These are phyloP conservation scores for Hypoxylon fuscum DNA, from an alignment of 495 filamentous ascomycete genomes.

Conservation along the genomic window DNA sequence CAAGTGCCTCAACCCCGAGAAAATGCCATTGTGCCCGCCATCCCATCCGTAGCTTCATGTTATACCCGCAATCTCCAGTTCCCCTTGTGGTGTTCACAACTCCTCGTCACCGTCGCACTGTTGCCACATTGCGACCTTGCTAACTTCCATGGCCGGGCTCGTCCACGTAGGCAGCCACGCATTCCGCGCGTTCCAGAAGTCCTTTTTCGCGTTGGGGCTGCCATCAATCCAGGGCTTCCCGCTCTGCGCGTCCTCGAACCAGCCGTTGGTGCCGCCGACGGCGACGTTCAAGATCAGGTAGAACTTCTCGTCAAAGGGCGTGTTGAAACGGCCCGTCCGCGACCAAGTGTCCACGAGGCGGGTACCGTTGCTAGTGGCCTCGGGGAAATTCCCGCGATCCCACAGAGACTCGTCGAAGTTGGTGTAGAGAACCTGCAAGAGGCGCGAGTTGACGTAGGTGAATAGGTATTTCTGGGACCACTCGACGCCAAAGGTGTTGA, in stretches of 20 bases:
- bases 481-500: constrained; percentile 81
- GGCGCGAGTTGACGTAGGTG: constrained; percentile 81
- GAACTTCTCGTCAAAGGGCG: constrained; percentile 84
- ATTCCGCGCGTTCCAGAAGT: constrained; percentile 75
- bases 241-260: constrained; percentile 75
- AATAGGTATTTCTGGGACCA: constrained; percentile 91
- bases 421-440: constrained; percentile 81
- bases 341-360: constrained; percentile 73
- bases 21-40: no score
- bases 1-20: no score
- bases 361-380: constrained; percentile 73
- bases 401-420: constrained; percentile 78
- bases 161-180: constrained; percentile 82
- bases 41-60: no score
- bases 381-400: constrained; percentile 77
- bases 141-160: constrained; percentile 72
- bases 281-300: constrained; percentile 85
- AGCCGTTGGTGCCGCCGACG: constrained; percentile 85
- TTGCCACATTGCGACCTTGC: constrained; percentile 82
- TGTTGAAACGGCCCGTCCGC: constrained; percentile 65
- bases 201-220: constrained; percentile 68
- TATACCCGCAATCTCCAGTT: no score
- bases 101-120: constrained; percentile 69
- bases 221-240: constrained; percentile 84
- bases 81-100: no score